These are phyloP conservation scores for Martensiomyces pterosporus DNA, from an alignment of 192 early-diverging fungal species.

Conservation along the genomic window DNA sequence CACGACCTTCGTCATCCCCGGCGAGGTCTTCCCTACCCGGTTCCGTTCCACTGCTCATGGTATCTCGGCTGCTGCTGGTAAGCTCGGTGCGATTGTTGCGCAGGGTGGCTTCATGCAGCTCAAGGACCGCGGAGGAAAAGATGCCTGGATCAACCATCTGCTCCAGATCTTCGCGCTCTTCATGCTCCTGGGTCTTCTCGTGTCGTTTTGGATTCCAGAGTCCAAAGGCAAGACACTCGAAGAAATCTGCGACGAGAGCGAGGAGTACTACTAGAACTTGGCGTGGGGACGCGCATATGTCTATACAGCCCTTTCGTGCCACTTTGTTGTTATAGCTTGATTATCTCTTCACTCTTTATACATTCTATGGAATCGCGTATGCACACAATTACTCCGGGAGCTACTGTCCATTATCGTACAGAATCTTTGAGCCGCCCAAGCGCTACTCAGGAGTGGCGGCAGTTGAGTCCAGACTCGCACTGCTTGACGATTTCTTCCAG, in stretches of 20 bases:
- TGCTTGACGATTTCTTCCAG: too few relatives aligned
- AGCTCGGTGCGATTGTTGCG: slow-evolving; percentile 69
- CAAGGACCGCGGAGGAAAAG: slow-evolving; percentile 62
- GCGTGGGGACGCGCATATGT: too few relatives aligned
- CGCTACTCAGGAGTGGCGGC: too few relatives aligned
- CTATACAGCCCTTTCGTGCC: too few relatives aligned
- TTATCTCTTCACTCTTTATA: too few relatives aligned
- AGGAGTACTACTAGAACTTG: slow-evolving; percentile 23
- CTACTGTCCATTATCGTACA: too few relatives aligned
- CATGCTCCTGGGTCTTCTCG: slow-evolving; percentile 63
- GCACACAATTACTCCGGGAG: too few relatives aligned
- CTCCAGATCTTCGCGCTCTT: slow-evolving; percentile 67
- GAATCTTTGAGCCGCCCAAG: too few relatives aligned
- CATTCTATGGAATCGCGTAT: too few relatives aligned
- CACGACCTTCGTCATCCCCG: slow-evolving; percentile 80
- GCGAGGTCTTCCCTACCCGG: slow-evolving; percentile 74
- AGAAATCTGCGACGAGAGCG: slow-evolving; percentile 32
- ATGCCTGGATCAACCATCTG: slow-evolving; percentile 55
- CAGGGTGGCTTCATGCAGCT: slow-evolving; percentile 65
- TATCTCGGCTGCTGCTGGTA: slow-evolving; percentile 74
- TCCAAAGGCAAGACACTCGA: slow-evolving; percentile 41
- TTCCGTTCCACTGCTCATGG: slow-evolving; percentile 75
- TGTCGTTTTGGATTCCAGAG: slow-evolving; percentile 44
- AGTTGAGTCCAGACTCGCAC: too few relatives aligned
- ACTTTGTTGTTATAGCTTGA: too few relatives aligned